These are phyloP conservation scores for Ceratocystis destructans DNA, from an alignment of 2,329 filamentous ascomycete genomes.

Conservation along the genomic window DNA sequence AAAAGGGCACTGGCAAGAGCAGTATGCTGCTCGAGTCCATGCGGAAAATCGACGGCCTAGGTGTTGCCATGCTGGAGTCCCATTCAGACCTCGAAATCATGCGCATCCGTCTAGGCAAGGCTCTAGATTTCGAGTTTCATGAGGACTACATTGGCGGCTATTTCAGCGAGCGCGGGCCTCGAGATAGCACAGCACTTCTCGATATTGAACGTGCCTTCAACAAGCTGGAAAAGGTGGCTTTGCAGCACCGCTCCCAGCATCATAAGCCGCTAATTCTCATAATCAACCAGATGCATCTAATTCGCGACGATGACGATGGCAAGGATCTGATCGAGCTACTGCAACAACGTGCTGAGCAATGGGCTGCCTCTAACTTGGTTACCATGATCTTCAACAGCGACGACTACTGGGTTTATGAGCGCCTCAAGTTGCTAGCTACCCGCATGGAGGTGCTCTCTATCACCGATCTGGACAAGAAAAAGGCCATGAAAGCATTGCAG, in stretches of 20 bases:
- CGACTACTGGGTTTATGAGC: conserved; percentile 97
- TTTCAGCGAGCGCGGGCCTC: conserved; percentile 83
- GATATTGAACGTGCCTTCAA: conserved; percentile 96
- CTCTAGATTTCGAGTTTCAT: conserved; percentile 90
- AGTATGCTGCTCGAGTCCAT: conserved; percentile 94
- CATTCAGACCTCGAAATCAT: conserved; percentile 94
- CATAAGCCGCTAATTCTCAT: conserved; percentile 73
- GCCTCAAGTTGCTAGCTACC: conserved; percentile 80
- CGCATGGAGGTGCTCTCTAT: conserved; percentile 90
- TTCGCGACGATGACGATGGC: conserved; percentile 86
- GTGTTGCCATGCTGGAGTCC: conserved; percentile 89
- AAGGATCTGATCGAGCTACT: conserved; percentile 84
- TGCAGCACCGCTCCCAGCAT: conserved; percentile 49
- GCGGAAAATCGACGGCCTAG: conserved; percentile 79
- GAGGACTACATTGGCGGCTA: conserved; percentile 96
- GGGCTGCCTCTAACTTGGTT: conserved; percentile 82
- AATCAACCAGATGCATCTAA: conserved; percentile 83
- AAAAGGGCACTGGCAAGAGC: conserved; percentile 93
- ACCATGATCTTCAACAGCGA: conserved; percentile 93
- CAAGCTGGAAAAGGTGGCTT: conserved; percentile 90
- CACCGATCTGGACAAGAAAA: conserved; percentile 62
- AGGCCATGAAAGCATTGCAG: conserved; percentile 62
- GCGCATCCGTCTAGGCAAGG: conserved; percentile 79
- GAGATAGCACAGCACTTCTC: conserved; percentile 79
- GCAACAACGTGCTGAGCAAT: conserved; percentile 89